Evolutionary conservation across 2,329 filamentous ascomycete species (phyloP), one percentile per base, ranked within the genome.

Genomic region (Xylaria sp.): DNA sequence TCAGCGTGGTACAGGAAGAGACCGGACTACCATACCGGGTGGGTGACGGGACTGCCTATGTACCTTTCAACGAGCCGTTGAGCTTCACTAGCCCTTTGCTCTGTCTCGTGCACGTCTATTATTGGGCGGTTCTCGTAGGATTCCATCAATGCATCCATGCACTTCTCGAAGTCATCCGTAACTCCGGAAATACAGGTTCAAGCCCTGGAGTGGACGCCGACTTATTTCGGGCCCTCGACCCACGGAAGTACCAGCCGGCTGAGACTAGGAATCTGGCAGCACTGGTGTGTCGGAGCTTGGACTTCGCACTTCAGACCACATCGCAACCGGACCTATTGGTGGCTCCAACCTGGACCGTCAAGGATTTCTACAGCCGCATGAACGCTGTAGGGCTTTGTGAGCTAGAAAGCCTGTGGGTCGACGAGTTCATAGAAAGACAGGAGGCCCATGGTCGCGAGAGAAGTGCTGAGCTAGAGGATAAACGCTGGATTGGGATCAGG

Each of bases 71-170:
- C 13, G 82, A 83, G 51, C 76, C 79, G 1, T 83, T 84, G 69
- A 79, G 77, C 12, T 88, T 88, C 74, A 79, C 78, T 33, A 82
- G 85, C 72, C 75, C 80, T 20, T 72, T 80, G 13, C 81, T 83
- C 0, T 84, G 86, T 0, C 71, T 87, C 39, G 80, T 81, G 55
- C 83, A 88, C 70, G 76, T 87, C 13, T 85, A 86, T 74, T 88
- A 87, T 75, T 89, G 86, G 86, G 82, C 85, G 69, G 76, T 82
- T 0, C 82, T 86, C 55, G 79, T 88, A 33, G 71, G 84, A 13
- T 82, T 89, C 56, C 83, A 85, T 69, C 83, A 82, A 10, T 85
- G 82, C 72, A 81, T 88, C 49, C 82, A 83, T 67, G 73, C 74
- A 18, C 77, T 89, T 18, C 80, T 87, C 66, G 78, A 79, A 31